These are phyloP conservation scores for Marasmius fiardii DNA, from an alignment of 1,284 basidiomycete species.

Conservation along the genomic window DNA sequence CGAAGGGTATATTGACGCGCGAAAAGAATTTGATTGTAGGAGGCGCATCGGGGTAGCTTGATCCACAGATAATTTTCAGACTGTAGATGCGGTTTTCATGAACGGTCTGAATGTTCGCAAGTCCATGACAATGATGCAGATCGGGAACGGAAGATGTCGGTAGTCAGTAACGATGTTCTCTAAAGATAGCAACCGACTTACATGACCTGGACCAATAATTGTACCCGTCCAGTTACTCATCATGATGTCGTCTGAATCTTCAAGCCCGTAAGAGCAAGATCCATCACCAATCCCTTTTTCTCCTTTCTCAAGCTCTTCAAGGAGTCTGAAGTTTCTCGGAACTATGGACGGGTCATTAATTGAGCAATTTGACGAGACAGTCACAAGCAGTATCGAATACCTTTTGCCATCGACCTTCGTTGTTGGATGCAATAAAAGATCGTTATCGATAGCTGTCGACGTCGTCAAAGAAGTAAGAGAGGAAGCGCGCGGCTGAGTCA, in stretches of 20 bases:
- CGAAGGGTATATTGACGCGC: constrained; percentile 94
- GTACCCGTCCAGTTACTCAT: constrained; percentile 99
- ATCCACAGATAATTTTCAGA: constrained; percentile 86
- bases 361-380: not conserved
- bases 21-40: constrained; percentile 86
- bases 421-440: not conserved
- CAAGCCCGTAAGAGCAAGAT: constrained; percentile 92
- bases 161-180: not conserved
- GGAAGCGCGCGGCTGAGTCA: not conserved
- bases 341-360: constrained; percentile 48
- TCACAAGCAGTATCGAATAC: not conserved
- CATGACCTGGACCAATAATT: constrained; percentile 97
- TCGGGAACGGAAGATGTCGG: not conserved
- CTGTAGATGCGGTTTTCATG: constrained; percentile 98
- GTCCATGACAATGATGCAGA: constrained; percentile 11
- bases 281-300: constrained; percentile 99
- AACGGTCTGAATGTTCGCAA: constrained; percentile 60
- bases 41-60: constrained; percentile 78
- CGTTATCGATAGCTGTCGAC: not conserved
- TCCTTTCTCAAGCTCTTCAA: constrained; percentile 98
- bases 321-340: constrained; percentile 92
- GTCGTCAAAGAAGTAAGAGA: not conserved
- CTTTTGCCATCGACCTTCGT: not conserved
- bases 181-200: constrained; percentile 34
- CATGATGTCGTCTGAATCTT: constrained; percentile 89